phyloP scores from a whole-genome alignment of 495 filamentous ascomycete species.

The Aspergillus nidulans region DNA sequence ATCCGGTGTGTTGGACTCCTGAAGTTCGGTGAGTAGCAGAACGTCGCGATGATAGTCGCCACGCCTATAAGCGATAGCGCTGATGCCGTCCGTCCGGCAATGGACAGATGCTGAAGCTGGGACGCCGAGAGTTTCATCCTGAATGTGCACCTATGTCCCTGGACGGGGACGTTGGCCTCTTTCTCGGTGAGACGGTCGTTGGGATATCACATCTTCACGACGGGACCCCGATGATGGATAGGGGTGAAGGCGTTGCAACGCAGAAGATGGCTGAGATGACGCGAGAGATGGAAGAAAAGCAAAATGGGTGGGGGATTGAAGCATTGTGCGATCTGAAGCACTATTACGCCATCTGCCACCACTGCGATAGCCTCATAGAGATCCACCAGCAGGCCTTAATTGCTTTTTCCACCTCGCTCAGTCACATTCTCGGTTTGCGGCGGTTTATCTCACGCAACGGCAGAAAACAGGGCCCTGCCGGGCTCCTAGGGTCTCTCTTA shows the following conservation, averaged over 20 bases:
- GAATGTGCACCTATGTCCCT: conserved; percentile 4
- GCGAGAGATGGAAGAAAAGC: not conserved
- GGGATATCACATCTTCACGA: not conserved
- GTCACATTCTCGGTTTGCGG: not conserved
- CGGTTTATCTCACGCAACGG: not conserved
- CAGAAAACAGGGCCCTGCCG: too few species aligned
- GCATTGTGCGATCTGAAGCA: conserved; percentile 2
- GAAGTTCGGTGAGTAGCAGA: conserved; percentile 34
- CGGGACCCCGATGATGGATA: not conserved
- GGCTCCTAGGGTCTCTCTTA: too few species aligned
- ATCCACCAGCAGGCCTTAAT: not conserved
- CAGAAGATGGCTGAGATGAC: not conserved
- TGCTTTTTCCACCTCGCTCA: not conserved
- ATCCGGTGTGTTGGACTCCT: conserved; percentile 46
- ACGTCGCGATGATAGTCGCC: conserved; percentile 37
- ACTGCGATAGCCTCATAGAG: not conserved
- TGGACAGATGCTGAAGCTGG: conserved; percentile 26
- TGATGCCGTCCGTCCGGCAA: conserved; percentile 36
- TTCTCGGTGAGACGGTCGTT: not conserved
- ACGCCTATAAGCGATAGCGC: conserved; percentile 35
- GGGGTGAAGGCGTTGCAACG: not conserved
- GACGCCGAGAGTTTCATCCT: conserved; percentile 29
- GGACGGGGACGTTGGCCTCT: not conserved
- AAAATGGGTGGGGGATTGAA: not conserved
- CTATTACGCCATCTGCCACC: conserved; percentile 5